These are phyloP conservation scores for Ceratobasidium papillatum DNA, from an alignment of 1,284 basidiomycete genomes.

Conservation along the genomic window DNA sequence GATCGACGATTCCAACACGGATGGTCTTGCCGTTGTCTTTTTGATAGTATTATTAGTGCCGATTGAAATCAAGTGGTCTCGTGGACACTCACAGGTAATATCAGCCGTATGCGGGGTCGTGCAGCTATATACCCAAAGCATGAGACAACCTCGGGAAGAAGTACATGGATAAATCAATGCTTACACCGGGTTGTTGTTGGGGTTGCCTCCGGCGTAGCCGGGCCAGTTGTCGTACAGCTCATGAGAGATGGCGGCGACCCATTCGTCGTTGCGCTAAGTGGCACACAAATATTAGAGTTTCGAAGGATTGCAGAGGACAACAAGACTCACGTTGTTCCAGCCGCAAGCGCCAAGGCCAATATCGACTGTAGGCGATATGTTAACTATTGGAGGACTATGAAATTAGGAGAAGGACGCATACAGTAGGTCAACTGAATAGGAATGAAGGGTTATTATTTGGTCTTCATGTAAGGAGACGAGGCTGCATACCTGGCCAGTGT, in stretches of 20 bases:
- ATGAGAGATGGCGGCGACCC: constrained; percentile 30
- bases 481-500: constrained; percentile 32
- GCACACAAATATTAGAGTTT: not conserved
- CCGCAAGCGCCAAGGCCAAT: constrained; percentile 30
- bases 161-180: not conserved
- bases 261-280: not conserved
- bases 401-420: not conserved
- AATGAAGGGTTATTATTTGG: not conserved
- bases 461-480: not conserved
- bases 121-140: not conserved
- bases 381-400: too few relatives aligned
- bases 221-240: constrained; percentile 32
- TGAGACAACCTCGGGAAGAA: not conserved
- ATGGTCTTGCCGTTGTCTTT: constrained; percentile 35
- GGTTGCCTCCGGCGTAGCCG: constrained; percentile 33
- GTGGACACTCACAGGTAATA: constrained; percentile 6
- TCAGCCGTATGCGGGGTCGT: not conserved
- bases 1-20: constrained; percentile 18
- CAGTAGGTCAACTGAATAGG: constrained; percentile 29
- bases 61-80: too few relatives aligned
- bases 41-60: too few relatives aligned
- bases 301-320: not conserved
- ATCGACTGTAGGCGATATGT: not conserved
- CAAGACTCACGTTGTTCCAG: constrained; percentile 27
- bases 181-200: constrained; percentile 40